phyloP scores from a whole-genome alignment of 352 stramenopile genomes.

The Globisporangium heterothallicum region DNA sequence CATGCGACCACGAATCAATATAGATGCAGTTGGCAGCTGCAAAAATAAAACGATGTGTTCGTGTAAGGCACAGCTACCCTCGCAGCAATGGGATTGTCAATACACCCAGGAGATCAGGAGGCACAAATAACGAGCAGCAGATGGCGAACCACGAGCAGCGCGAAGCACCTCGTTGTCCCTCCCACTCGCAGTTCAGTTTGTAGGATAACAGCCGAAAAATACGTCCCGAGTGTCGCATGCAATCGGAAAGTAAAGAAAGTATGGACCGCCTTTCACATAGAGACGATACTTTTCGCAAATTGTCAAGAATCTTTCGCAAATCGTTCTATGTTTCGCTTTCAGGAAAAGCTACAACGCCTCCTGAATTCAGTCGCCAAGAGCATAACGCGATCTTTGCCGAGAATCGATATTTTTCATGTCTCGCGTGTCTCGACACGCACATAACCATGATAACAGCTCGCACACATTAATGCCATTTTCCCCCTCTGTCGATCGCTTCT shows the following conservation, averaged over 20 bases:
- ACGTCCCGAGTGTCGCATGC: neutral
- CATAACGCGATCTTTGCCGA: neutral
- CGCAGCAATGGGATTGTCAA: neutral
- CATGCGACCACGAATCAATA: too few relatives aligned
- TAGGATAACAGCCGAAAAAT: neutral
- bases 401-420: conserved; percentile 4
- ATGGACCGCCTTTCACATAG: too few relatives aligned
- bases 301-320: too few relatives aligned
- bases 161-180: neutral
- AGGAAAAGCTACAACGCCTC: conserved; percentile 9
- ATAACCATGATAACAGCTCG: neutral
- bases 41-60: neutral
- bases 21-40: neutral
- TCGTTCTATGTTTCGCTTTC: conserved; percentile 5
- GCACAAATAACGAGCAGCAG: neutral
- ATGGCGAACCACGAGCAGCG: neutral
- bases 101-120: neutral
- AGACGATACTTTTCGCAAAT: neutral
- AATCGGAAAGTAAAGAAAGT: too few relatives aligned
- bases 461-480: neutral
- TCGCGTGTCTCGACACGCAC: conserved; percentile 6
- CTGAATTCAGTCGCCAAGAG: conserved; percentile 2
- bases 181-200: neutral
- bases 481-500: too few relatives aligned
- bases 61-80: neutral